phyloP scores from a whole-genome alignment of 306 rosid species.

The Elaeagnus macrophylla region DNA sequence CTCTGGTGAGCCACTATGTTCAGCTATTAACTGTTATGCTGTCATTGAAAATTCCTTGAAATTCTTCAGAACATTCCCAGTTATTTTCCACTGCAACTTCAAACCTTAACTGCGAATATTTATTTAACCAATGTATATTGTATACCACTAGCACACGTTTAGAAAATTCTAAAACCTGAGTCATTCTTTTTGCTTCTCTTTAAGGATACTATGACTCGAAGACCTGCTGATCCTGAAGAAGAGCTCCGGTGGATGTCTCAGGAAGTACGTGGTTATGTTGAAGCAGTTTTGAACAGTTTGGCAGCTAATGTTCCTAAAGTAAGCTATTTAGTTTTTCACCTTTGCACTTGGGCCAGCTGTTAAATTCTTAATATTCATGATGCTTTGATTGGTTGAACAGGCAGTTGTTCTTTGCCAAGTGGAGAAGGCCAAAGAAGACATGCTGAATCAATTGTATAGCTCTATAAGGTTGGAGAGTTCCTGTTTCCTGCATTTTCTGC shows the following conservation, averaged over 20 bases:
- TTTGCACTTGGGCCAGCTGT: too few relatives aligned
- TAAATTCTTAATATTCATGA: not conserved
- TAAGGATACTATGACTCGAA: constrained; percentile 50
- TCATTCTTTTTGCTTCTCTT: constrained; percentile 12
- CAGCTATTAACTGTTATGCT: too few relatives aligned
- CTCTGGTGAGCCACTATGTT: constrained; percentile 31
- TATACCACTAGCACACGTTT: too few relatives aligned
- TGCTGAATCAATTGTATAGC: constrained; percentile 71
- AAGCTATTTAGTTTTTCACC: constrained; percentile 4
- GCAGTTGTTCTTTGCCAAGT: constrained; percentile 81
- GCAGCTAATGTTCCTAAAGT: constrained; percentile 85
- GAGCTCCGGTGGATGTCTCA: constrained; percentile 65
- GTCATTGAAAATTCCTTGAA: too few relatives aligned
- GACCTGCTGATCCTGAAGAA: constrained; percentile 58
- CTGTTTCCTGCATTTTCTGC: not conserved
- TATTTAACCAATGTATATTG: too few relatives aligned
- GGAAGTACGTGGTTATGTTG: constrained; percentile 65
- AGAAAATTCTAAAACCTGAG: too few relatives aligned
- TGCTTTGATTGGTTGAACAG: constrained; percentile 32
- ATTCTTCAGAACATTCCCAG: too few relatives aligned
- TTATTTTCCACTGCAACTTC: too few relatives aligned
- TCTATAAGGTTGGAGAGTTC: constrained; percentile 41
- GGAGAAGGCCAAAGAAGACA: constrained; percentile 75
- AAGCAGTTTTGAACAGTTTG: constrained; percentile 72
- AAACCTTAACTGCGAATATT: too few relatives aligned